Conservation (phyloP, 176 grass and related monocot species). For the Triticum monococcum region DNA sequence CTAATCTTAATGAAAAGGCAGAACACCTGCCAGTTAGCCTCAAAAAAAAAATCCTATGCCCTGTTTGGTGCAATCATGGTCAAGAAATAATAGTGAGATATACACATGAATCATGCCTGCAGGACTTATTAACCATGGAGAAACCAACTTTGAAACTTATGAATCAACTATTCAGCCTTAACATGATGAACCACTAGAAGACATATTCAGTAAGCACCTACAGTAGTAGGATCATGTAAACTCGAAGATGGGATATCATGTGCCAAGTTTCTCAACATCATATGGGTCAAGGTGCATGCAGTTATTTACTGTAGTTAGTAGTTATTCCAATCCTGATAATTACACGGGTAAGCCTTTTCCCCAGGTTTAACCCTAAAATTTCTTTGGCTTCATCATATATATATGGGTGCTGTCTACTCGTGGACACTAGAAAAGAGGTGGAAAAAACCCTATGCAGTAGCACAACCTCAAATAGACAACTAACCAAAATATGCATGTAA, state of each 20-base stretch:
- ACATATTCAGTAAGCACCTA: background rate
- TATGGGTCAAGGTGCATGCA: background rate
- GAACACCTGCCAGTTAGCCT: too few relatives aligned
- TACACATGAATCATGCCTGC: background rate
- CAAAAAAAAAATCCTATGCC: background rate
- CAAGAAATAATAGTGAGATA: background rate
- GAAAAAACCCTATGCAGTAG: background rate
- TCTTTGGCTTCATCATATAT: constrained; percentile 1
- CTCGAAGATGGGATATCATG: constrained; percentile 9
- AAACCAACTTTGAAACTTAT: background rate
- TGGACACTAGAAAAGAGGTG: background rate
- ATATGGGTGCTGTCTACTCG: background rate
- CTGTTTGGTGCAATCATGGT: background rate
- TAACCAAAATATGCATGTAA: constrained; percentile 17
- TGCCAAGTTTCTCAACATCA: background rate
- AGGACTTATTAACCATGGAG: background rate
- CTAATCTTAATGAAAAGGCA: too few relatives aligned
- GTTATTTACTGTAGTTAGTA: background rate
- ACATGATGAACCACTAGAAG: constrained; percentile 1
- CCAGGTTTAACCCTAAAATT: constrained; percentile 8
- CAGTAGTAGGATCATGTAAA: background rate
- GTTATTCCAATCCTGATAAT: background rate
- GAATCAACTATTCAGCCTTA: constrained; percentile 3
- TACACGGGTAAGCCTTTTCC: constrained; percentile 8
- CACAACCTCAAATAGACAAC: constrained; percentile 9